Evolutionary conservation across 1,284 basidiomycete species (phyloP), one percentile per base, ranked within the genome.

Genomic region (Tausonia pullulans): DNA sequence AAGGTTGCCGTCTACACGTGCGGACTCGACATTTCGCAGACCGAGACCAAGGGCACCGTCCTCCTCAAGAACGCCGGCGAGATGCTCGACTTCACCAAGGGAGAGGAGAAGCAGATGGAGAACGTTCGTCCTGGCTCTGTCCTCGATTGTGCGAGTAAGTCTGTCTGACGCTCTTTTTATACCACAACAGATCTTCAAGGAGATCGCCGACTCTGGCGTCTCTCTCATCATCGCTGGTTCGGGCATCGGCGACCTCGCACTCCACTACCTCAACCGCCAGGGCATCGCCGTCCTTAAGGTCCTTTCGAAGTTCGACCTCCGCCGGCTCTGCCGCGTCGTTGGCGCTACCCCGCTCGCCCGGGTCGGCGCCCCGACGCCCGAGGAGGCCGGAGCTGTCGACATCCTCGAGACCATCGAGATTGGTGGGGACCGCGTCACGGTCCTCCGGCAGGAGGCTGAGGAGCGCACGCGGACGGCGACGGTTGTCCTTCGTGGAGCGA

Each of bases 21-120:
- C 69, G 89, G 88, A 2, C 81, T 98, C 67, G 95, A 98, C 75
- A 85, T 92, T 66, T 83, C 91, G 13, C 96, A 98, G 77, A 98
- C 96, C 39, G 96, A 99, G 79, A 99, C 96, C 39, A 99, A 99
- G 78, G 96, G 96, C 58, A 99, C 96, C 2, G 96, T 98, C 2
- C 82, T 99, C 58, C 83, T 99, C 71, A 92, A 95, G 77, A 98
- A 86, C 76, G 92, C 94, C 5, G 87, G 96, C 66, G 95, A 99
- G 76, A 88, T 98, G 83, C 82, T 96, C 69, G 92, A 95, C 79
- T 99, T 98, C 74, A 91, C 93, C 3, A 82, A 84, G 39, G 96
- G 93, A 48, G 96, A 99, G 78, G 96, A 98, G 78, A 85, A 91
- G 76, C 90, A 96, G 71, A 81, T 95, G 67, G 92, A 96, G 81